Conservation (phyloP, 108 stramenopile species). For the Stephanodiscus triporus region DNA sequence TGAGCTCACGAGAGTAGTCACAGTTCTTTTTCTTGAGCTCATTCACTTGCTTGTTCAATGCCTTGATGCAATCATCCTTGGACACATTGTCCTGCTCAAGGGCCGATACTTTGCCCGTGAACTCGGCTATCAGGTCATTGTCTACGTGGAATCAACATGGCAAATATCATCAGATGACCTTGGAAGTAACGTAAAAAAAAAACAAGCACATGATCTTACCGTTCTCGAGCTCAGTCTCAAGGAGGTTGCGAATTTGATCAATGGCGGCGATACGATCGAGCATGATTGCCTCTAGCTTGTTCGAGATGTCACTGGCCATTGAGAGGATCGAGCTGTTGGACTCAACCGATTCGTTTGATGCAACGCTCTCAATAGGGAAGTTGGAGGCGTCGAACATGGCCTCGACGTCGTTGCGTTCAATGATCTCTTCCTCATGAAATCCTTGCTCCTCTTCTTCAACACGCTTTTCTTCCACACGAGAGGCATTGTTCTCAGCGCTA, state of each 20-base stretch:
- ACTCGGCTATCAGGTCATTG: slow-evolving; percentile 6
- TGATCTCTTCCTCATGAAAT: neutral
- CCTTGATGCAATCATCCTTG: slow-evolving; percentile 5
- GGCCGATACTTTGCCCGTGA: neutral
- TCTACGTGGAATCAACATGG: neutral
- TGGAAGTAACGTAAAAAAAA: neutral
- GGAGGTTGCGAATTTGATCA: slow-evolving; percentile 8
- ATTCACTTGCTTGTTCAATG: neutral
- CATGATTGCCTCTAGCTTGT: slow-evolving; percentile 1
- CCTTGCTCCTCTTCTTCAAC: no score
- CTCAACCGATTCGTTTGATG: neutral
- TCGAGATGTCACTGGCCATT: neutral
- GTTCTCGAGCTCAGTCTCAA: neutral
- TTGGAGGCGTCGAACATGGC: neutral
- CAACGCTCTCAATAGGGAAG: neutral
- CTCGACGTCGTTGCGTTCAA: neutral
- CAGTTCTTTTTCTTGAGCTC: slow-evolving; percentile 2
- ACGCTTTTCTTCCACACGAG: no score
- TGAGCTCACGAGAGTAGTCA: slow-evolving; percentile 3
- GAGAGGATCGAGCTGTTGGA: neutral
- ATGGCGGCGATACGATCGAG: slow-evolving; percentile 9
- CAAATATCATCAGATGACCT: neutral
- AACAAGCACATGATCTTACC: neutral
- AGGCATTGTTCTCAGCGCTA: neutral
- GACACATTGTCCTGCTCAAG: neutral